phyloP scores from a whole-genome alignment of 2,329 filamentous ascomycete genomes.

The Microcyclospora tardicrescens region DNA sequence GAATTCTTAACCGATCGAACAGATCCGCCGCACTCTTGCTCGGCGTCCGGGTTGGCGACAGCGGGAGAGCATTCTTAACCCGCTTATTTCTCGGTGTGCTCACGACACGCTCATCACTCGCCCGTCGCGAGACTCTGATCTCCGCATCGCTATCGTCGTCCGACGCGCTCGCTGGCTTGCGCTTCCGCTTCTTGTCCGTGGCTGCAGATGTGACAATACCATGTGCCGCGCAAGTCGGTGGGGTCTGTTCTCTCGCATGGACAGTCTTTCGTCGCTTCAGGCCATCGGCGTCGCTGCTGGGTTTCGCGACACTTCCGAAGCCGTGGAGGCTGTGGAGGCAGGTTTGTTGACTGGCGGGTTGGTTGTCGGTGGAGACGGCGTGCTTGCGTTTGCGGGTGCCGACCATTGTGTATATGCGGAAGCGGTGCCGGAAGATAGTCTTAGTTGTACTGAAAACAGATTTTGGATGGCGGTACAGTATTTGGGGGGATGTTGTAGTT shows the following conservation, averaged over 20 bases:
- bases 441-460: no score
- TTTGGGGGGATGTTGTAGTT: no score
- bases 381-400: conserved; percentile 17
- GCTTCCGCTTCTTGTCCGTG: conserved; percentile 15
- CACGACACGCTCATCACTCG: background rate
- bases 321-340: conserved; percentile 10
- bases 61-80: conserved; percentile 17
- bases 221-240: conserved; percentile 6
- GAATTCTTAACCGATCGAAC: conserved; percentile 22
- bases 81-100: conserved; percentile 21
- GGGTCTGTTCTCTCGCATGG: conserved; percentile 8
- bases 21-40: conserved; percentile 21
- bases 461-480: no score
- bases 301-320: conserved; percentile 13
- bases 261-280: conserved; percentile 14
- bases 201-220: conserved; percentile 1
- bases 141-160: conserved; percentile 13
- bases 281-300: conserved; percentile 3
- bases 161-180: conserved; percentile 8
- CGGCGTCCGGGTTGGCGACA: conserved; percentile 22
- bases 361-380: conserved; percentile 6
- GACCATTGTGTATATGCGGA: conserved; percentile 34
- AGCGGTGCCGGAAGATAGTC: no score
- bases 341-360: conserved; percentile 14
- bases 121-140: conserved; percentile 4